Evolutionary conservation across 768 basidiomycete species (phyloP).

Genomic region (Myochromella boudieri): DNA sequence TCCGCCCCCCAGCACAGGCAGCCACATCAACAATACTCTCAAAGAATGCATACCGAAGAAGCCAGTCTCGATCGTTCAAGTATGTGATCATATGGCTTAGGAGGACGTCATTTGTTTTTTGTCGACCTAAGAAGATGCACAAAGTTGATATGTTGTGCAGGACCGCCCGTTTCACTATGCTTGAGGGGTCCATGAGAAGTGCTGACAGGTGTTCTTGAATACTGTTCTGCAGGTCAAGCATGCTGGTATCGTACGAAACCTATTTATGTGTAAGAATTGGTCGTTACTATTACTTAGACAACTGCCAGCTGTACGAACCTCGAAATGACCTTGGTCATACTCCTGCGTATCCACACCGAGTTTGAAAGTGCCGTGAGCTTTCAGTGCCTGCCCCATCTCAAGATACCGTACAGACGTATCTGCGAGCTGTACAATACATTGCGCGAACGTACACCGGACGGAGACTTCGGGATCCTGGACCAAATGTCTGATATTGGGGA

Average conservation of each 20-base stretch:
- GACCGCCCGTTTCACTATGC: constrained; percentile 89
- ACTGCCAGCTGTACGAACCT: constrained; percentile 44
- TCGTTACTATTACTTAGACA: not conserved
- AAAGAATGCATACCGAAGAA: constrained; percentile 88
- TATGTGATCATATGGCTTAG: constrained; percentile 88
- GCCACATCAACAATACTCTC: constrained; percentile 96
- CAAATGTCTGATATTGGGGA: constrained; percentile 85
- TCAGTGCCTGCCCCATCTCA: constrained; percentile 91
- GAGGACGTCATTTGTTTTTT: constrained; percentile 92
- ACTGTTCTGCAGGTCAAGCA: constrained; percentile 80
- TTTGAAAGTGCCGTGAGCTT: constrained; percentile 76
- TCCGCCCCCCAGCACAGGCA: constrained; percentile 87
- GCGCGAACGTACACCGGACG: constrained; percentile 78
- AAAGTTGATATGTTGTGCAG: constrained; percentile 84
- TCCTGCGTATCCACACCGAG: constrained; percentile 64
- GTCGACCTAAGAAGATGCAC: constrained; percentile 91
- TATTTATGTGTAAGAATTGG: constrained; percentile 25
- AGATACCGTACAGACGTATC: constrained; percentile 86
- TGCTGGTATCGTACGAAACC: constrained; percentile 88
- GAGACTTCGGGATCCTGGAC: constrained; percentile 82
- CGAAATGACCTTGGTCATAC: constrained; percentile 77
- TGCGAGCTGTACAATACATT: constrained; percentile 82
- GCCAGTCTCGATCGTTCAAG: constrained; percentile 88
- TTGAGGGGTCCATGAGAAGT: constrained; percentile 85
- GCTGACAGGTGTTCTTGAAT: constrained; percentile 87